Conservation (phyloP, 176 grass and related monocot genomes). For the Carex parvula region DNA sequence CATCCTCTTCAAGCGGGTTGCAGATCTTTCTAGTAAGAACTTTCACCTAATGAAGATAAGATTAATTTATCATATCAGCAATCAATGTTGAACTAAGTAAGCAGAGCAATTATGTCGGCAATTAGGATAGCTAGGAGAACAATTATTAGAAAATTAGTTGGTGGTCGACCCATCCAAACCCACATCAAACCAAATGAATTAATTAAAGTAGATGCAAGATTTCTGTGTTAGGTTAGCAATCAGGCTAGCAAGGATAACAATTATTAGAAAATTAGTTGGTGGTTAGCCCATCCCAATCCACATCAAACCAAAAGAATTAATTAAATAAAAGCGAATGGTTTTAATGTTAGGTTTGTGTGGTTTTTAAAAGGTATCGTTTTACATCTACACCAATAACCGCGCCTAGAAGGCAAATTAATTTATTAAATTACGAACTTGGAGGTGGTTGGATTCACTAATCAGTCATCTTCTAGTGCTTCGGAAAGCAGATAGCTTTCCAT, state of each 20-base stretch:
- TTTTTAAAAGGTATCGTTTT: background rate
- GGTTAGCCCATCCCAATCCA: background rate
- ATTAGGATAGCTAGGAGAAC: background rate
- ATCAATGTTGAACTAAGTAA: constrained; percentile 13
- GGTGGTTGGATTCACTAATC: background rate
- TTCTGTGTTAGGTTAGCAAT: constrained; percentile 2
- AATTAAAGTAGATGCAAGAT: background rate
- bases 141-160: constrained; percentile 12
- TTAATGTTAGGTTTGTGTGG: background rate
- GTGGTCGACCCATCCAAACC: background rate
- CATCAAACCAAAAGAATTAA: background rate
- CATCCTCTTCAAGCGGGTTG: constrained; percentile 85
- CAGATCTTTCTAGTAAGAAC: constrained; percentile 68
- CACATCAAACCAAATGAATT: background rate
- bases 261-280: constrained; percentile 21
- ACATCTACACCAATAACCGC: background rate
- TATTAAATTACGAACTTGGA: background rate
- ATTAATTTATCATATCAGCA: constrained; percentile 18
- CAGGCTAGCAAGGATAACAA: background rate
- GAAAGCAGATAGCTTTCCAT: background rate
- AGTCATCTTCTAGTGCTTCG: background rate
- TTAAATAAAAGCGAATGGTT: background rate
- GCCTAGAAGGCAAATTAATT: background rate
- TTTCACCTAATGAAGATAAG: constrained; percentile 47
- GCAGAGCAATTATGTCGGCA: constrained; percentile 2